Evolutionary conservation across 2,329 filamentous ascomycete genomes (phyloP), one percentile per base, ranked within the genome.

Genomic region (Phoma sp.): DNA sequence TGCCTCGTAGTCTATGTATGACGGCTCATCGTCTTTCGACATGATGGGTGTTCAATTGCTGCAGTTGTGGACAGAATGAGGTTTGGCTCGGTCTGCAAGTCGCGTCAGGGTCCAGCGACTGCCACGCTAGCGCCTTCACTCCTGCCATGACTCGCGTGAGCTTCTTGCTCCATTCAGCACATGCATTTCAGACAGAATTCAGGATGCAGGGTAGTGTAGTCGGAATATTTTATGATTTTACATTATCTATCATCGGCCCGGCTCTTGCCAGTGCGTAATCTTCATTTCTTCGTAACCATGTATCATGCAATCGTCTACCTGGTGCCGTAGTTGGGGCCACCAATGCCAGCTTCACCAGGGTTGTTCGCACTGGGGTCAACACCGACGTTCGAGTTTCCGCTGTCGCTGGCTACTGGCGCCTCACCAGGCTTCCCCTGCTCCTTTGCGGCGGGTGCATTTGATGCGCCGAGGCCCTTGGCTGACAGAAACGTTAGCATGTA

Each of bases 1-100:
- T 60, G 90, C 84, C 73, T 96, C 91, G 78, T 96, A 96, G 83
- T 98, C 93, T 71, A 99, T 93, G 78, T 99, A 99, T 7, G 91
- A 95, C 36, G 87, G 83, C 54, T 89, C 87, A 39, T 70, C 69
- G 23, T 77, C 74, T 30, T 53, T 62, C 36, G 70, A 65, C 72
- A 75, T 75, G 58, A 24, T 59, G 58, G 18, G 33, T 22, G 36
- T 38, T 37, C 55, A 49, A 57, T 55, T 30, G 52, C 30, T 35
- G 32, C 14, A 13, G 23, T 22, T 13, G 35, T 18, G 29, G 18
- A 25, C 2, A 23, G 4, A n/a, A 13, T 10, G 10, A 33, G 18
- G 11, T 30, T 22, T 32, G 42, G 46, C 25, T 36, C 36, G 46
- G 46, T 50, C 13, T 41, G 46, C 36, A 37, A 45, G 41, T 22